Conservation (phyloP, 306 rosid genomes). For the Neltuma alba region DNA sequence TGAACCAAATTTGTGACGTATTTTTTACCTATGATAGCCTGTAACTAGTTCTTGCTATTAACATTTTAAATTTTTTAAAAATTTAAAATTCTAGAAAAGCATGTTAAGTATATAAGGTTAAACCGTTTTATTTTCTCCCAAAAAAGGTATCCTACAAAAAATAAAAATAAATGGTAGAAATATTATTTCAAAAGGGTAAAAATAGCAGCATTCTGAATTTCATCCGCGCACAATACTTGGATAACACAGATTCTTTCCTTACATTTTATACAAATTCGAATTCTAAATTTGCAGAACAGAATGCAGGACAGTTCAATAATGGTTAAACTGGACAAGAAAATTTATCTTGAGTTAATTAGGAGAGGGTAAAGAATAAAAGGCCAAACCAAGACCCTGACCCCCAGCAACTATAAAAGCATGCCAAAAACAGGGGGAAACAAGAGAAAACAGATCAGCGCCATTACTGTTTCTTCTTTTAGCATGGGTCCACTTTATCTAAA, state of each 20-base stretch:
- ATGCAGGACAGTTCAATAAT: neutral
- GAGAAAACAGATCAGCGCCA: neutral
- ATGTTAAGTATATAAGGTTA: neutral
- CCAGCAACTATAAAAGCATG: neutral
- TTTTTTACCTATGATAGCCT: neutral
- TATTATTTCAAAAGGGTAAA: neutral
- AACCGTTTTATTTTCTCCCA: neutral
- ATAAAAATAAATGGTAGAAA: neutral
- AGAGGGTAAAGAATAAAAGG: neutral
- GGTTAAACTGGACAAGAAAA: neutral
- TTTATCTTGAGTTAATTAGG: neutral
- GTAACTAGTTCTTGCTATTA: neutral
- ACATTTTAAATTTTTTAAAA: neutral
- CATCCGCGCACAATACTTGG: neutral
- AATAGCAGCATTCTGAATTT: neutral
- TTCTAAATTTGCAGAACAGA: neutral
- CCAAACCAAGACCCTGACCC: neutral
- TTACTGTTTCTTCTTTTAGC: neutral
- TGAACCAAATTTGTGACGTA: neutral
- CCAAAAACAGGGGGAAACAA: neutral
- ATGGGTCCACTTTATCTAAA: neutral
- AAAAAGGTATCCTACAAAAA: neutral
- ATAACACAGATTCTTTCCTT: neutral
- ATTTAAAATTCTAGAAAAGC: neutral
- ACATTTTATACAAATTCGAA: slow-evolving; percentile 1